phyloP scores from a whole-genome alignment of 805 yeast genomes.

The Pichia occidentalis region DNA sequence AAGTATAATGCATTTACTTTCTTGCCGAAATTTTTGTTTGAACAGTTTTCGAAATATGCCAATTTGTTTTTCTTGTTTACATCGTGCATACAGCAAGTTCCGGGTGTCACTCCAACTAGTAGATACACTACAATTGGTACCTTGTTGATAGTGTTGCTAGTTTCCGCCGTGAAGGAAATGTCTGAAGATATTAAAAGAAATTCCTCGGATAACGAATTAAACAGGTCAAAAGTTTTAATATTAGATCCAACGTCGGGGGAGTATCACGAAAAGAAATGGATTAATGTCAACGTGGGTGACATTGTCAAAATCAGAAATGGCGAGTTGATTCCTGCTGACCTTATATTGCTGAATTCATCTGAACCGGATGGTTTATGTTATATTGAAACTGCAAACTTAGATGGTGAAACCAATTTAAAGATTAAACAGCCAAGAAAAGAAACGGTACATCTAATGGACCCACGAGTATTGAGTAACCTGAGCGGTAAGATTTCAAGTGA shows the following conservation, averaged over 20 bases:
- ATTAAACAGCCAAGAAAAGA: slow-evolving; percentile 84
- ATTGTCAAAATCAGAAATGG: slow-evolving; percentile 78
- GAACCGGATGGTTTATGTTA: slow-evolving; percentile 98
- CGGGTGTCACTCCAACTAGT: slow-evolving; percentile 93
- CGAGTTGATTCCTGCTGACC: slow-evolving; percentile 91
- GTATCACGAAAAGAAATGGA: slow-evolving; percentile 71
- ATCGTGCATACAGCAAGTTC: slow-evolving; percentile 92
- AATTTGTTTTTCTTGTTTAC: slow-evolving; percentile 90
- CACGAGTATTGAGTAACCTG: slow-evolving; percentile 47
- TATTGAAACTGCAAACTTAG: slow-evolving; percentile 94
- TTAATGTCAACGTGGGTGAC: slow-evolving; percentile 85
- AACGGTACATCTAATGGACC: slow-evolving; percentile 66
- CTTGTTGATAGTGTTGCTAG: slow-evolving; percentile 71
- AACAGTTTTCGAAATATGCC: slow-evolving; percentile 96
- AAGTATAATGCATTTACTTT: slow-evolving; percentile 92
- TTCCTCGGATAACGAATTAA: slow-evolving; percentile 81
- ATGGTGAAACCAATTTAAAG: slow-evolving; percentile 95
- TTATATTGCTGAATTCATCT: slow-evolving; percentile 77
- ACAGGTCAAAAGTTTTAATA: slow-evolving; percentile 62
- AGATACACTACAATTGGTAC: slow-evolving; percentile 95
- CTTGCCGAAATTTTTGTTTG: slow-evolving; percentile 88
- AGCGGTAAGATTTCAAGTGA: slow-evolving; percentile 70
- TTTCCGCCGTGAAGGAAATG: slow-evolving; percentile 88
- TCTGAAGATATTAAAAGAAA: slow-evolving; percentile 88
- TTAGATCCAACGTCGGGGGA: slow-evolving; percentile 51